Conservation (phyloP, 352 stramenopile genomes). For the Globisporangium parvum region DNA sequence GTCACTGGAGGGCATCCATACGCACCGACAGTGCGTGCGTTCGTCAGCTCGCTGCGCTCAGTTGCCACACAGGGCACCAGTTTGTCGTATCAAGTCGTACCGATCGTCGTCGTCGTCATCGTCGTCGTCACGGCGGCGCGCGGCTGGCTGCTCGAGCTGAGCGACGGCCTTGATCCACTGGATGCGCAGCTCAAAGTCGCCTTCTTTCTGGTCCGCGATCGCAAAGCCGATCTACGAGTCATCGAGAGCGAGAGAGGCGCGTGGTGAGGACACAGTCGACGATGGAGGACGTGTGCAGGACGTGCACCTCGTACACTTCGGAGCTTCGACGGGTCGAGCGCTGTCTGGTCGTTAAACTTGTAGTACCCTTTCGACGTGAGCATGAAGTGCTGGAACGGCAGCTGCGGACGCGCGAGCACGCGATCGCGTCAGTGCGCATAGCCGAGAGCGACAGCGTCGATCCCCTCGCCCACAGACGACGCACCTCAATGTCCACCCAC, state of each 20-base stretch:
- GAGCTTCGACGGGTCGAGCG: constrained; percentile 69
- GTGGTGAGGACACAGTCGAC: too few relatives aligned
- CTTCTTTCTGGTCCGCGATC: constrained; percentile 83
- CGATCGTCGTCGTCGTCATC: constrained; percentile 24
- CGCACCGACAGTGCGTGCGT: neutral
- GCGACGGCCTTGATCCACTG: constrained; percentile 85
- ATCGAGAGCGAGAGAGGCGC: neutral
- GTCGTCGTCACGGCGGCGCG: constrained; percentile 21
- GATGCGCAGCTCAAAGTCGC: constrained; percentile 75
- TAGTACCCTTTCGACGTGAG: constrained; percentile 79
- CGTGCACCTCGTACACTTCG: constrained; percentile 66
- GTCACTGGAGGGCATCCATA: constrained; percentile 15
- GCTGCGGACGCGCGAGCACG: constrained; percentile 17
- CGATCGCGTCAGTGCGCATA: neutral
- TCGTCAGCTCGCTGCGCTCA: too few relatives aligned
- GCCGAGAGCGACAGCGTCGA: too few relatives aligned
- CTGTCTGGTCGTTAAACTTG: constrained; percentile 71
- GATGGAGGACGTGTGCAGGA: too few relatives aligned
- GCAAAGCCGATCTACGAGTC: constrained; percentile 67
- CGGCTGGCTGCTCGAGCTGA: constrained; percentile 33
- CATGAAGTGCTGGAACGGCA: constrained; percentile 77
- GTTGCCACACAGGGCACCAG: too few relatives aligned
- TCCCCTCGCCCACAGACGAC: too few relatives aligned
- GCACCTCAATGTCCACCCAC: constrained; percentile 79
- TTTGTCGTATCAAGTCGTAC: neutral